Evolutionary conservation across 768 basidiomycete species (phyloP), one percentile per base, ranked within the genome.

Genomic region (Tephrocybe sp.): DNA sequence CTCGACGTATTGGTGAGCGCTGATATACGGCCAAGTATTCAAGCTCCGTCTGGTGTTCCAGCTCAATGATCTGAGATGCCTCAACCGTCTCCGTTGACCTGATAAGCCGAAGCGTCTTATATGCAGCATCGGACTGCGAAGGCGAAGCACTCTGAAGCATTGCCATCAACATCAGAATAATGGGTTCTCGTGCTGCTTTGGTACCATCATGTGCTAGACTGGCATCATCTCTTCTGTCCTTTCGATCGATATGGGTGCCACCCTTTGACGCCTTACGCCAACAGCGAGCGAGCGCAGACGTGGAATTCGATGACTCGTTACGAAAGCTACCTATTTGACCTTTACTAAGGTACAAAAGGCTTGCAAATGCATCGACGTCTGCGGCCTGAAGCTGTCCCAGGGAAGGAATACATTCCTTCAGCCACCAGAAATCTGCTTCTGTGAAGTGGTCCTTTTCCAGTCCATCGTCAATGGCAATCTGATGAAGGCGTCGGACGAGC

Each of bases 321-420:
- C 75, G 77, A 48, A 88, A 80, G 35, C 84, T 82, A 42, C 80
- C 74, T 42, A 91, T 78, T 16, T 70, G 71, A 0, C 90, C 89
- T 47, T 76, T 73, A 32, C 83, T 73, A 7, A 74, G 64, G 32
- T 79, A 69, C 10, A 94, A 70, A 11, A 93, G 70, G 8, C 77
- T 74, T 13, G 84, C 78, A 58, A 93, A 94, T 1, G 87, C 87
- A 45, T 84, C 72, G 14, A 87, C 72, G 60, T 92, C 89, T 31
- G 82, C 82, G 33, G 77, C 76, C 42, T 81, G 79, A n/a, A 92
- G 68, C 23, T 75, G 68, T 1, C 72, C 67, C 5, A 60, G 55
- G 1, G 74, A 48, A 5, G 89, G 89, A 38, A 94, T 85, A 60
- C 79, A 85, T 19, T 83, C 82, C 62, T 92, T 92, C 62, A 96